Percentiles rank a stretch among this genome's conserved stretches.
These are phyloP conservation scores for Phytophthora parvispora DNA, from an alignment of 352 stramenopile species.

Conservation along the genomic window DNA sequence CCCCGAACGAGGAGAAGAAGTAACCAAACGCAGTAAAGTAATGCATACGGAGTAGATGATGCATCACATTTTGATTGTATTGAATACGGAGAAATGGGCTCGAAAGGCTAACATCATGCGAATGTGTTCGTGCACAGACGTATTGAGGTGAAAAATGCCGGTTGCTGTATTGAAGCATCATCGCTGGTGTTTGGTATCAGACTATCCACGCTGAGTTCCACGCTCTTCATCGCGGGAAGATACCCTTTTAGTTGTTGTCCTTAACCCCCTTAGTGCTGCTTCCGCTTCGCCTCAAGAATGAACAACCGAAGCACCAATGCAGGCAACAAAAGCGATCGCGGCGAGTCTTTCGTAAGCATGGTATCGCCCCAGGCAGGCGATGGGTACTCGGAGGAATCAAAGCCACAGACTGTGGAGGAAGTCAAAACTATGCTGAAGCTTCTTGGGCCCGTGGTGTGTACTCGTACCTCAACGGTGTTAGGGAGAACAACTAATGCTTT, in stretches of 20 bases:
- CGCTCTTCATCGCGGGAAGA: not conserved
- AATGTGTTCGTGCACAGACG: no score
- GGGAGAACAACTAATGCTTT: not conserved
- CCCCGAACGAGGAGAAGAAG: slow-evolving; percentile 23
- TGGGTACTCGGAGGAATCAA: no score
- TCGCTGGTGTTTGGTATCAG: no score
- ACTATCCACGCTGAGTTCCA: no score
- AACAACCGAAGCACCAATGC: no score
- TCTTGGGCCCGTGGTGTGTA: slow-evolving; percentile 40
- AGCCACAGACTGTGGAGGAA: slow-evolving; percentile 28
- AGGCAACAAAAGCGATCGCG: not conserved
- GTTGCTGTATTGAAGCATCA: no score
- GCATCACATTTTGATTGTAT: not conserved
- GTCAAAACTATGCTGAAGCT: slow-evolving; percentile 49
- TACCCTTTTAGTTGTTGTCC: not conserved
- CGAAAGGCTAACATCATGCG: not conserved
- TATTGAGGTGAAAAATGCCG: no score
- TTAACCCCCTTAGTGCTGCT: no score
- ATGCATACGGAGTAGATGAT: slow-evolving; percentile 8
- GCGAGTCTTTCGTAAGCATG: slow-evolving; percentile 2
- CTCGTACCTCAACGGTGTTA: no score
- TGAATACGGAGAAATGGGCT: no score
- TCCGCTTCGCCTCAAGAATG: no score
- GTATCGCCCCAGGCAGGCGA: no score
- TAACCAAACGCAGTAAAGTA: slow-evolving; percentile 10